These are phyloP conservation scores for Fusarium sp. DNA, from an alignment of 2,329 filamentous ascomycete genomes.

Conservation along the genomic window DNA sequence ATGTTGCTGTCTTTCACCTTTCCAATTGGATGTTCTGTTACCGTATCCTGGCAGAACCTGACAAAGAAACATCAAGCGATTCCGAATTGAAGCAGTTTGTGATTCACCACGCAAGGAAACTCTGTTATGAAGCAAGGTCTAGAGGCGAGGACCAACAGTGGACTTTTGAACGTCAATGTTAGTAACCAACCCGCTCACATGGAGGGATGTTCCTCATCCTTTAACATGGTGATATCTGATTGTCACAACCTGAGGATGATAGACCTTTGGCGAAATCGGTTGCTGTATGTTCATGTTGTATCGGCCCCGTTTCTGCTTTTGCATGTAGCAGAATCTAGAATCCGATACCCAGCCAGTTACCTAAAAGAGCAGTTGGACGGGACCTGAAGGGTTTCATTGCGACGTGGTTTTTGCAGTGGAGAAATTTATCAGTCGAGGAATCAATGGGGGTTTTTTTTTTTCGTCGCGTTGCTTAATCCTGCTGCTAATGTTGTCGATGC, in stretches of 20 bases:
- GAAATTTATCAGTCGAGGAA: conserved; percentile 22
- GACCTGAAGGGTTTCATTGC: conserved; percentile 37
- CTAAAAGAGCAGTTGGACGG: conserved; percentile 30
- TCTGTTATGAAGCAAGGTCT: background rate
- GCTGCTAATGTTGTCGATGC: conserved; percentile 1
- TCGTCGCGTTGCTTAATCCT: background rate
- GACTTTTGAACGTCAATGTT: too few species aligned
- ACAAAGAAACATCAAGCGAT: conserved; percentile 7
- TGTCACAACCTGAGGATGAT: conserved; percentile 7
- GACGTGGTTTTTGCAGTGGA: conserved; percentile 36
- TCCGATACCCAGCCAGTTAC: conserved; percentile 32
- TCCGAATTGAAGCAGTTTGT: conserved; percentile 1
- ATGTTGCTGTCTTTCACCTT: conserved; percentile 10
- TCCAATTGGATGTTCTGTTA: conserved; percentile 13
- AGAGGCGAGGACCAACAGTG: background rate
- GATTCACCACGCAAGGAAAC: conserved; percentile 1
- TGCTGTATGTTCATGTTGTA: conserved; percentile 1
- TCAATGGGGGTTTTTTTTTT: background rate
- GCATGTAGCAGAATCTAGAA: conserved; percentile 33
- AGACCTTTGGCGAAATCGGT: background rate
- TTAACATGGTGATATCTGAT: conserved; percentile 3
- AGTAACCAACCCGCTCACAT: too few species aligned
- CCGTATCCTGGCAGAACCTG: conserved; percentile 6
- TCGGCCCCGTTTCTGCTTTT: conserved; percentile 31
- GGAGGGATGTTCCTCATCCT: background rate